Evolutionary conservation across 2,329 filamentous ascomycete species (phyloP).

Genomic region (Thelonectria blattea): DNA sequence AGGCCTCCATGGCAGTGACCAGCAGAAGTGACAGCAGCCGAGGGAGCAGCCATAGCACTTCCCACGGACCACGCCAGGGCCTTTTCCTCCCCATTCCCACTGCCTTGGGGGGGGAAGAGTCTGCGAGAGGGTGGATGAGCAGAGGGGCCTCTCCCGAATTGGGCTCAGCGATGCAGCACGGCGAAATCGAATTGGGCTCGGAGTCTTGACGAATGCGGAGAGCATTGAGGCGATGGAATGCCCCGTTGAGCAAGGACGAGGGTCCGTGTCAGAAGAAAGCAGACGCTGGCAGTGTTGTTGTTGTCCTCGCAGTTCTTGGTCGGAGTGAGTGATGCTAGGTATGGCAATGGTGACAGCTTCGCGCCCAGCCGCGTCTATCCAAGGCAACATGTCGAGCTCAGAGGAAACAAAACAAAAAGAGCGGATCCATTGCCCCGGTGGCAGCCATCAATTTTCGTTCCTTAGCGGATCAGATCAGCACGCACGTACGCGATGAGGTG

Average conservation of each 20-base stretch:
- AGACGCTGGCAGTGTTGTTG: conserved; percentile 8
- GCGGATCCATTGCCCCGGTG: conserved; percentile 18
- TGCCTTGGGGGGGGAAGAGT: conserved; percentile 20
- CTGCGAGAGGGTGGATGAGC: conserved; percentile 17
- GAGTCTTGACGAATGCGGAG: conserved; percentile 31
- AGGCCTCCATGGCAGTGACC: conserved; percentile 17
- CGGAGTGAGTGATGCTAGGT: conserved; percentile 9
- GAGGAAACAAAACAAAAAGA: conserved; percentile 23
- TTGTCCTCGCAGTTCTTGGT: not conserved
- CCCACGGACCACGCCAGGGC: conserved; percentile 29
- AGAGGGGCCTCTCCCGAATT: conserved; percentile 24
- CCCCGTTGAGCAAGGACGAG: conserved; percentile 10
- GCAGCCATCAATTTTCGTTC: conserved; percentile 10
- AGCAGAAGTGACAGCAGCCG: conserved; percentile 20
- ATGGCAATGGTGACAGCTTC: not conserved
- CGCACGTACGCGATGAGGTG: conserved; percentile 10
- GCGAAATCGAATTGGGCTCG: conserved; percentile 33
- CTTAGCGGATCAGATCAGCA: conserved; percentile 18
- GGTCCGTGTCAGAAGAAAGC: conserved; percentile 9
- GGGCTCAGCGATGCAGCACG: conserved; percentile 25
- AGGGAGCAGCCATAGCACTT: conserved; percentile 21
- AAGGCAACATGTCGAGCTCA: not conserved
- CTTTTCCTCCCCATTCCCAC: conserved; percentile 18
- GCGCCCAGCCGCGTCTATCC: conserved; percentile 6
- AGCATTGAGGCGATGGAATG: conserved; percentile 23